Evolutionary conservation across 805 yeast species (phyloP).

Genomic region (Candida tallmaniae): DNA sequence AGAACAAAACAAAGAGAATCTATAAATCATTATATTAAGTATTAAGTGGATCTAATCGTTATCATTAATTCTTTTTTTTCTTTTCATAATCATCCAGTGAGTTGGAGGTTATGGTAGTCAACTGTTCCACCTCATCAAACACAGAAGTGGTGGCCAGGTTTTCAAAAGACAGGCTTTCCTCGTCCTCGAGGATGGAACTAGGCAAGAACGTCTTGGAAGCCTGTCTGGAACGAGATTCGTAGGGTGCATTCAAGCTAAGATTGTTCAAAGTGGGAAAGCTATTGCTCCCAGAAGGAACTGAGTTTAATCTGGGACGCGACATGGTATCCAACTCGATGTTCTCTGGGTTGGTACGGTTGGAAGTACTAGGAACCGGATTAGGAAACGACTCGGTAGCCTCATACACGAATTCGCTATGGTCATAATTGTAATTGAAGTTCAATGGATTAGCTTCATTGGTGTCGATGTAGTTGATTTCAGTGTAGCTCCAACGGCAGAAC

Average conservation of each 20-base stretch:
- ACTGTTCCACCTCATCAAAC: conserved; percentile 26
- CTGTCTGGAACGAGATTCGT: conserved; percentile 25
- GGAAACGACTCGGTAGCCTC: conserved; percentile 6
- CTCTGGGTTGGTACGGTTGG: neutral
- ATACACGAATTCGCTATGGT: conserved; percentile 13
- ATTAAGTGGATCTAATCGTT: neutral
- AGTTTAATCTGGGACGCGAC: neutral
- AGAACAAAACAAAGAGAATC: too few relatives aligned
- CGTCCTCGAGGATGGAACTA: conserved; percentile 13
- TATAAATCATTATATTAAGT: neutral
- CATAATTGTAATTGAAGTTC: conserved; percentile 9
- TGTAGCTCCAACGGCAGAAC: conserved; percentile 70
- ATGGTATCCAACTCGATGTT: too few relatives aligned
- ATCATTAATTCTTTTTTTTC: conserved; percentile 4
- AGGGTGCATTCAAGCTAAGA: conserved; percentile 8
- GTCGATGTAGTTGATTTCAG: conserved; percentile 25
- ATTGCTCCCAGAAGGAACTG: neutral
- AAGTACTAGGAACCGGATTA: neutral
- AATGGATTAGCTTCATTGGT: conserved; percentile 30
- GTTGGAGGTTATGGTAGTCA: conserved; percentile 29
- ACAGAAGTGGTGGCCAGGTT: conserved; percentile 37
- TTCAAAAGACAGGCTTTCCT: conserved; percentile 24
- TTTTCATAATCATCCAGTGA: conserved; percentile 25
- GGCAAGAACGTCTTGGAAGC: conserved; percentile 18
- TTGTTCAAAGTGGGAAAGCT: neutral